These are phyloP conservation scores for Scheffersomyces coipomensis DNA, from an alignment of 805 yeast species.

Conservation along the genomic window DNA sequence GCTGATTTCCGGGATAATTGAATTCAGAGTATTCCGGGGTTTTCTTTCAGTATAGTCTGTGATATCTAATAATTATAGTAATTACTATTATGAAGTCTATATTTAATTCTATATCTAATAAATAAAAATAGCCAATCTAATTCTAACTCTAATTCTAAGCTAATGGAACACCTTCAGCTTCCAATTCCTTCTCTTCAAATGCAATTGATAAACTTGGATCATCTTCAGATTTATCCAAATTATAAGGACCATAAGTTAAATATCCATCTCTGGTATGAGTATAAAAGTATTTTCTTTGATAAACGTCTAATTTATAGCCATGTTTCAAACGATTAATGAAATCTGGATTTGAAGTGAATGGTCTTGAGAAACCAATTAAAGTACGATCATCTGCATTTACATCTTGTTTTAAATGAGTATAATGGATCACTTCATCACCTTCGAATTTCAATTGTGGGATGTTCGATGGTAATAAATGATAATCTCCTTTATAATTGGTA, in stretches of 20 bases:
- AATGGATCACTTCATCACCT: slow-evolving; percentile 7
- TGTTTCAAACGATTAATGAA: slow-evolving; percentile 33
- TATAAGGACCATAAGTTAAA: slow-evolving; percentile 13
- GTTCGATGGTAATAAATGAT: slow-evolving; percentile 4
- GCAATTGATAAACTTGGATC: slow-evolving; percentile 1
- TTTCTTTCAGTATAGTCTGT: too few relatives aligned
- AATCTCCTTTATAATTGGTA: slow-evolving; percentile 13
- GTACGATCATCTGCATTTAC: slow-evolving; percentile 30
- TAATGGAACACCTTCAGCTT: slow-evolving; percentile 6
- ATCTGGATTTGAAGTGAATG: slow-evolving; percentile 46
- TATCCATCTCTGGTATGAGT: slow-evolving; percentile 22
- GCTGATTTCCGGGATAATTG: too few relatives aligned
- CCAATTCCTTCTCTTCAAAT: slow-evolving; percentile 4
- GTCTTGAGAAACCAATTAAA: slow-evolving; percentile 38
- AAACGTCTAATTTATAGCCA: slow-evolving; percentile 32
- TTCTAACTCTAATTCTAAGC: not conserved
- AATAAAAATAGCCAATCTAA: not conserved
- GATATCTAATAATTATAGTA: too few relatives aligned
- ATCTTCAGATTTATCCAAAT: not conserved
- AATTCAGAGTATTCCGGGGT: too few relatives aligned
- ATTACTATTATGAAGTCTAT: too few relatives aligned
- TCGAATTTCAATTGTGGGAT: slow-evolving; percentile 4
- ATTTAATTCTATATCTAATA: too few relatives aligned
- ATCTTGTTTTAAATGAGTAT: slow-evolving; percentile 18
- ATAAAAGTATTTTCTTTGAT: slow-evolving; percentile 42